Base-by-base conservation (phyloP, 805 yeast genomes). In the Suhomyces pyralidae region DNA sequence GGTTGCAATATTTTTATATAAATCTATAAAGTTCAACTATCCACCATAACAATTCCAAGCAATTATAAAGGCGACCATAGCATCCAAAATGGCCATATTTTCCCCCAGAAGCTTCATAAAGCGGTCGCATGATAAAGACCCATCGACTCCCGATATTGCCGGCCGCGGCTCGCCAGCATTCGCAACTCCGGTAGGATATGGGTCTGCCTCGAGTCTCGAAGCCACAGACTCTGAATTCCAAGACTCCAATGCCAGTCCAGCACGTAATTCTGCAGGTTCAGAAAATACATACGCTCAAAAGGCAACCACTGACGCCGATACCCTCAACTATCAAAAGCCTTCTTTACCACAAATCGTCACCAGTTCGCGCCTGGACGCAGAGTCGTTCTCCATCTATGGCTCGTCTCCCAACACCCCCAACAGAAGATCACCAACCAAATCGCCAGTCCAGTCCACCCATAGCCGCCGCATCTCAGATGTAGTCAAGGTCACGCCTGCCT, bases 401-500 rank as follows among this genome's bases (percentile, higher is more conserved):
- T 20, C 36, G 3, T 40, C 45, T 6, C 45, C 50, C 36, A 25
- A 12, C n/a, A 36, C 50, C 14, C 24, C 45, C 30, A 12, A 28
- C 32, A 24, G 50, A 17, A 38, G 45, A 17, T 28, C 48, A 5
- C 40, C 40, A 10, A 19, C 46, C 19, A 48, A 40, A 26, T 48
- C 51, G 2, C 51, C 46, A n/a, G 19, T 30, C 40, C 20, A 14
- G 3, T 12, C 36, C 3, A 25, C 24, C 46, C 20, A 45, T 48
- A 34, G n/a, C 28, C 48, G 59, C 60, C 26, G 54, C 66, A n/a
- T 46, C n/a, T 65, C 68, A 15, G 72, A 69, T 10, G 64, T 61
- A 48, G 55, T 67, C n/a, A 67, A 65, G 48, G 53, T 65, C 12
- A 67, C 74, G 3, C 76, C 75, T 2, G 62, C 74, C 1, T 67